phyloP scores from a whole-genome alignment of 2,329 filamentous ascomycete species.

The Talaromyces sp. region DNA sequence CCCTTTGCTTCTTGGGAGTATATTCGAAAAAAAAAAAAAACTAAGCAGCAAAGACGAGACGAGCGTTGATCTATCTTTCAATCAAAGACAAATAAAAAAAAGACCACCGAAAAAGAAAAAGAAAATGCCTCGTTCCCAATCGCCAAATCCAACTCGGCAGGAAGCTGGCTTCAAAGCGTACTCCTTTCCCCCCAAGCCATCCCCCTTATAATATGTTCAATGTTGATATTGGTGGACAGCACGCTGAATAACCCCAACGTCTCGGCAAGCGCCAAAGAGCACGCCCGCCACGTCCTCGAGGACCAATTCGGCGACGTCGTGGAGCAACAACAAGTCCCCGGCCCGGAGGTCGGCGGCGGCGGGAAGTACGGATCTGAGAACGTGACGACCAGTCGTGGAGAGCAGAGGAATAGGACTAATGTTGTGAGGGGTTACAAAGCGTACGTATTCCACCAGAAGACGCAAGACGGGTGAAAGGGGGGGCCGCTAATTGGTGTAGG shows the following conservation, averaged over 20 bases:
- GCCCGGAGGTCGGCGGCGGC: not conserved
- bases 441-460: slow-evolving; percentile 20
- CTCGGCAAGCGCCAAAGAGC: slow-evolving; percentile 22
- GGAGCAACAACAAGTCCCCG: not conserved
- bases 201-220: not conserved
- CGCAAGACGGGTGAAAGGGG: not conserved
- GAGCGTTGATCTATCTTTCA: not conserved
- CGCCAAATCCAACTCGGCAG: slow-evolving; percentile 22
- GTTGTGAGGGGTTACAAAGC: slow-evolving; percentile 28
- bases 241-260: slow-evolving; percentile 25
- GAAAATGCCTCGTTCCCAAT: slow-evolving; percentile 19
- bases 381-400: slow-evolving; percentile 19
- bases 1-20: not conserved
- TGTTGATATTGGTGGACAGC: slow-evolving; percentile 14
- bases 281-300: slow-evolving; percentile 26
- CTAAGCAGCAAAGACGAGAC: not conserved
- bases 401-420: slow-evolving; percentile 23
- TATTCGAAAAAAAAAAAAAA: not conserved
- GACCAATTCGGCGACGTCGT: slow-evolving; percentile 18
- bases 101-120: not conserved
- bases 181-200: not conserved
- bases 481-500: slow-evolving; percentile 14
- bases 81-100: not conserved
- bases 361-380: slow-evolving; percentile 16
- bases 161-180: slow-evolving; percentile 28